These are phyloP conservation scores for Scutellospora calospora DNA, from an alignment of 371 early-diverging fungal genomes.

Conservation along the genomic window DNA sequence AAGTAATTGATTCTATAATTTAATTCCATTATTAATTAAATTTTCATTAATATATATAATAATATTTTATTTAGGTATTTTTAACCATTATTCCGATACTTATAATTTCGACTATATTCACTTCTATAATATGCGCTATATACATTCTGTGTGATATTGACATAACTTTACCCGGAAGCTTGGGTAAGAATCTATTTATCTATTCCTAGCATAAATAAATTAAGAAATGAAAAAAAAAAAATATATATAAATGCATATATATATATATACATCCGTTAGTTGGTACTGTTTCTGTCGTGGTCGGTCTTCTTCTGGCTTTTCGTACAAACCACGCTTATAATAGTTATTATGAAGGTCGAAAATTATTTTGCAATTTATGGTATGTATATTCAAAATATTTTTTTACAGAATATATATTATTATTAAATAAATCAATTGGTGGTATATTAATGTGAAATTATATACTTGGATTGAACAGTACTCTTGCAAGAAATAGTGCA, in stretches of 20 bases:
- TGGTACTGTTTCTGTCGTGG: slow-evolving; percentile 43
- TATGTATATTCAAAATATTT: not conserved
- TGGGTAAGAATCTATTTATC: slow-evolving; percentile 36
- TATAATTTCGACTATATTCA: slow-evolving; percentile 5
- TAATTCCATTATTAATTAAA: not conserved
- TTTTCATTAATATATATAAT: not conserved
- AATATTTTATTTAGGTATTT: slow-evolving; percentile 36
- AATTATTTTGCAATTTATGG: slow-evolving; percentile 31
- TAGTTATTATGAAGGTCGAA: slow-evolving; percentile 60
- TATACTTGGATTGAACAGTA: slow-evolving; percentile 57
- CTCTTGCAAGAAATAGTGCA: slow-evolving; percentile 69
- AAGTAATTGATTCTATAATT: not conserved
- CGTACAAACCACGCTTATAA: slow-evolving; percentile 84
- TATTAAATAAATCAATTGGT: not conserved
- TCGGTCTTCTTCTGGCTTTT: slow-evolving; percentile 78
- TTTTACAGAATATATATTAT: slow-evolving; percentile 46
- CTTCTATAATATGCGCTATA: slow-evolving; percentile 17
- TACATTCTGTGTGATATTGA: not conserved
- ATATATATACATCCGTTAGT: too few species aligned
- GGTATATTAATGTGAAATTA: too few species aligned
- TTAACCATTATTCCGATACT: slow-evolving; percentile 42
- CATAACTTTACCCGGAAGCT: slow-evolving; percentile 22
- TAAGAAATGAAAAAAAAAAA: not conserved
- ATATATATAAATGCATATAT: too few species aligned
- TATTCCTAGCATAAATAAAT: not conserved